These are phyloP conservation scores for Scheffersomyces titani DNA, from an alignment of 1,139 yeast genomes.

Conservation along the genomic window DNA sequence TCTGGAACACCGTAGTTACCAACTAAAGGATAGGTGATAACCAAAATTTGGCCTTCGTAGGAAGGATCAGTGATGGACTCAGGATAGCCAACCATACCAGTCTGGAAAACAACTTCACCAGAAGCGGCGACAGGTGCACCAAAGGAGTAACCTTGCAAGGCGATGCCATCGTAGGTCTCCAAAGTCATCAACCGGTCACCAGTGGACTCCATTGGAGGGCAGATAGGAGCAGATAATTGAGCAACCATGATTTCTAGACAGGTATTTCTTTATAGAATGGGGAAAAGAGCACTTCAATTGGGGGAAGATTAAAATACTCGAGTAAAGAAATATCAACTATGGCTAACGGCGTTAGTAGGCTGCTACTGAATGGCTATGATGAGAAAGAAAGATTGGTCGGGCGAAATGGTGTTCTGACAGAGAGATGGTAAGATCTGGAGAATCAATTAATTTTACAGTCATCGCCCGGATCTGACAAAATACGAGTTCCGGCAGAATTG, in stretches of 20 bases:
- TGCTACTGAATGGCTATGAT: neutral
- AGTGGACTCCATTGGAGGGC: conserved; percentile 83
- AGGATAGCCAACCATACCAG: conserved; percentile 99
- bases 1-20: conserved; percentile 99
- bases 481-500: neutral
- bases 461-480: neutral
- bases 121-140: conserved; percentile 91
- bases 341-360: conserved; percentile 2
- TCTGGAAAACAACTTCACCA: conserved; percentile 98
- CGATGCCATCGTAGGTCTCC: conserved; percentile 88
- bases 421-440: neutral
- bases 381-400: neutral
- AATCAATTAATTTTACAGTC: neutral
- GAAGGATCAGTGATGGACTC: conserved; percentile 99
- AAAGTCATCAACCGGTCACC: conserved; percentile 85
- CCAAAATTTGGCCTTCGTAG: conserved; percentile 96
- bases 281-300: conserved; percentile 12
- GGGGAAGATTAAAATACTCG: conserved; percentile 16
- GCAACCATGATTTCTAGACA: conserved; percentile 17
- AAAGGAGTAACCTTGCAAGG: conserved; percentile 94
- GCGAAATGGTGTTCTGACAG: neutral
- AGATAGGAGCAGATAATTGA: conserved; percentile 64
- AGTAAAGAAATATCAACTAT: neutral
- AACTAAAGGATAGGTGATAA: conserved; percentile 92
- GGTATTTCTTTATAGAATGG: neutral